phyloP scores from a whole-genome alignment of 441 rosid species.

The Pelargonium fulgidum region DNA sequence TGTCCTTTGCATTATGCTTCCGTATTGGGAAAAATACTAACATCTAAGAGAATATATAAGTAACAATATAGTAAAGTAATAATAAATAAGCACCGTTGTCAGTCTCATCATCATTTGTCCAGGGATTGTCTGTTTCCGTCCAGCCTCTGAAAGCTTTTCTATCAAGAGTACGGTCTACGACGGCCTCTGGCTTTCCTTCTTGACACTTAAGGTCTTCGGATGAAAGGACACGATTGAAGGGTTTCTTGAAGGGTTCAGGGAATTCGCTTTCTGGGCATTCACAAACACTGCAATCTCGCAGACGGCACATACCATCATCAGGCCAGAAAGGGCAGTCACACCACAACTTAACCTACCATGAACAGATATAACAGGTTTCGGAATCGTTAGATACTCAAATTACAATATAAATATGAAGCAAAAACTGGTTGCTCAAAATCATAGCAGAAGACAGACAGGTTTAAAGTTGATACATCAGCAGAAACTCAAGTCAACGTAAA shows the following conservation, averaged over 20 bases:
- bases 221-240: conserved; percentile 42
- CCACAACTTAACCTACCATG: conserved; percentile 76
- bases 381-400: too few species aligned
- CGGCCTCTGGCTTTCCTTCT: conserved; percentile 88
- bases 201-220: conserved; percentile 63
- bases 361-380: too few species aligned
- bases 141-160: conserved; percentile 67
- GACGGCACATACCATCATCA: conserved; percentile 92
- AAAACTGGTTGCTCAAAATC: neutral
- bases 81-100: conserved; percentile 48
- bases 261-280: conserved; percentile 91
- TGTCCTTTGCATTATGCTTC: neutral
- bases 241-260: conserved; percentile 62
- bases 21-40: neutral
- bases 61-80: neutral
- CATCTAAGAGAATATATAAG: neutral
- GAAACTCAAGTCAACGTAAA: neutral
- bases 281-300: conserved; percentile 88
- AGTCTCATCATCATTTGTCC: conserved; percentile 92
- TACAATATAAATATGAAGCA: neutral
- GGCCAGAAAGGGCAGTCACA: conserved; percentile 98
- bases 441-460: neutral
- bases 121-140: conserved; percentile 82
- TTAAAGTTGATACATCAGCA: neutral
- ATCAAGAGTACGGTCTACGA: conserved; percentile 78